Evolutionary conservation across 192 early-diverging fungal species (phyloP).

Genomic region (Phycomyces blakesleeanus): DNA sequence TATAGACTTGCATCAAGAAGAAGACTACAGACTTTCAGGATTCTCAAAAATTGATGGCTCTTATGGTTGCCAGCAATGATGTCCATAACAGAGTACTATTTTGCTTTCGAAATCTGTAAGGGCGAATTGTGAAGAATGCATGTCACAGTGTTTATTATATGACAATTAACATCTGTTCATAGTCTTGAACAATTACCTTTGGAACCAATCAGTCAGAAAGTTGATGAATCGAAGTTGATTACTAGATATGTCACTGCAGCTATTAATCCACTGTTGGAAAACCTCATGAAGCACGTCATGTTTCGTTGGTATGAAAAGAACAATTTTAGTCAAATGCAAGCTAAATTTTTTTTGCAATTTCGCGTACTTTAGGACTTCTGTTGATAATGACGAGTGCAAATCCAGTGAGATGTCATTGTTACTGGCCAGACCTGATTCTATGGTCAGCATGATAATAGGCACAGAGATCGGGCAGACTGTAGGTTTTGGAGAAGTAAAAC

Average conservation of each 20-base stretch:
- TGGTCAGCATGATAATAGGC: conserved; percentile 14
- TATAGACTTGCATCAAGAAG: conserved; percentile 18
- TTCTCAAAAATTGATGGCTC: conserved; percentile 16
- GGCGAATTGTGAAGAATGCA: conserved; percentile 16
- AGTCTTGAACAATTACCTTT: conserved; percentile 17
- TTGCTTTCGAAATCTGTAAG: conserved; percentile 21
- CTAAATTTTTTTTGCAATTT: conserved; percentile 19
- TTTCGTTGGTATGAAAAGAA: conserved; percentile 23
- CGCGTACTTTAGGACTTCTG: conserved; percentile 20
- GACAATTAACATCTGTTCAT: conserved; percentile 14
- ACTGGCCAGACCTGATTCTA: conserved; percentile 18
- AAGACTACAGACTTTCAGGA: conserved; percentile 11
- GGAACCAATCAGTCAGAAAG: conserved; percentile 18
- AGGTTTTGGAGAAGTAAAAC: conserved; percentile 14
- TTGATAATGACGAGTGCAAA: conserved; percentile 20
- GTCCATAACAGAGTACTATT: conserved; percentile 16
- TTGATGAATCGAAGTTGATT: conserved; percentile 17
- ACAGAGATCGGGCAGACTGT: conserved; percentile 14
- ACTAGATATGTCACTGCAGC: conserved; percentile 17
- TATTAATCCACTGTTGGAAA: conserved; percentile 18
- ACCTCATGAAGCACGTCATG: conserved; percentile 18
- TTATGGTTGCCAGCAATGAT: conserved; percentile 19
- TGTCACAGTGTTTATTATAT: conserved; percentile 16
- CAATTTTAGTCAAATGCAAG: conserved; percentile 12
- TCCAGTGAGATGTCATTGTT: conserved; percentile 20